Evolutionary conservation across 306 rosid species (phyloP).

Genomic region (Medicago arabica): DNA sequence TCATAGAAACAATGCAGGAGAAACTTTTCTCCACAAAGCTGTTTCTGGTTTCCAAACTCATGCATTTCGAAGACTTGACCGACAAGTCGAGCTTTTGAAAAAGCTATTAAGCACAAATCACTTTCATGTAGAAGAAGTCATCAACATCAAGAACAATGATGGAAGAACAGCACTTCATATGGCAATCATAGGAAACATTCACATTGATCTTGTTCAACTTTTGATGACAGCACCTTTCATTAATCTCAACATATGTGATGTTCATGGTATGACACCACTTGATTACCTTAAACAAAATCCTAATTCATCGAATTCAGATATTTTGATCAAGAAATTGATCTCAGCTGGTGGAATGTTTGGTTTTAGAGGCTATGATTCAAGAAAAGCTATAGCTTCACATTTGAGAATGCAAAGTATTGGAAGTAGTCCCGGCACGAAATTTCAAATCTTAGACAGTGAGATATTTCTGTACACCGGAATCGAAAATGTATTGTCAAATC

Average conservation of each 20-base stretch:
- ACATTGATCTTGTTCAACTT: conserved; percentile 87
- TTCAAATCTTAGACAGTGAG: conserved; percentile 77
- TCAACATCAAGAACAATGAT: conserved; percentile 73
- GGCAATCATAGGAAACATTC: conserved; percentile 85
- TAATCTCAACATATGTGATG: conserved; percentile 71
- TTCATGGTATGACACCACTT: conserved; percentile 81
- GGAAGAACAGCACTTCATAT: conserved; percentile 88
- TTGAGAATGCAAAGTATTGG: conserved; percentile 79
- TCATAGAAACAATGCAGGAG: conserved; percentile 68
- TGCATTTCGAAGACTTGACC: conserved; percentile 77
- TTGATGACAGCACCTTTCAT: conserved; percentile 72
- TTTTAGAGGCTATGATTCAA: conserved; percentile 65
- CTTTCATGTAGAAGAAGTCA: conserved; percentile 57
- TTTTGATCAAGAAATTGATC: conserved; percentile 73
- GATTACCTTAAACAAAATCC: conserved; percentile 83
- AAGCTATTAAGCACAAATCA: conserved; percentile 58
- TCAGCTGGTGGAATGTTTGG: conserved; percentile 95
- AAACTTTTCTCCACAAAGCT: conserved; percentile 89
- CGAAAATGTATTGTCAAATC: conserved; percentile 51
- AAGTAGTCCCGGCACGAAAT: conserved; percentile 89
- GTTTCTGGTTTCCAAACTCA: conserved; percentile 84
- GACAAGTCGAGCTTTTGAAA: conserved; percentile 83
- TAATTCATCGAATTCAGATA: conserved; percentile 71
- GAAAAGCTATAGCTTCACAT: conserved; percentile 86
- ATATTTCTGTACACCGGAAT: conserved; percentile 82